A percentile compares a stretch with the other conserved stretches of the same genome.
Conservation (phyloP, 352 stramenopile species). For the Pythium aphanidermatum region DNA sequence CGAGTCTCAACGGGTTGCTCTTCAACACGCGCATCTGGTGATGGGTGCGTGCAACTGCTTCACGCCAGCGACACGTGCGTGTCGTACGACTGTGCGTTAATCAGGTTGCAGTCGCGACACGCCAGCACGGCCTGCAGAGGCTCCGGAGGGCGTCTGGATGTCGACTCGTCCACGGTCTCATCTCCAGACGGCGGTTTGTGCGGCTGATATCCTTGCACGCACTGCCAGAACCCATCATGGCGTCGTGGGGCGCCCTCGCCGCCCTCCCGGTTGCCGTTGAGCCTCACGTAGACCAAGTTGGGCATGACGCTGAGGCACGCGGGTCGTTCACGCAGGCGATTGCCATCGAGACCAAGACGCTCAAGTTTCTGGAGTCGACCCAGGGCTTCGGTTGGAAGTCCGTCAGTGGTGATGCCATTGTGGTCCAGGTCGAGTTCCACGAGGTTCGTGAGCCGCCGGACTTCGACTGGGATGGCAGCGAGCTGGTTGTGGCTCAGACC, state of each 20-base stretch:
- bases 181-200: not conserved
- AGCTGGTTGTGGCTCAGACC: slow-evolving; percentile 57
- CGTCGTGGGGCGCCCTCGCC: not conserved
- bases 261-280: slow-evolving; percentile 37
- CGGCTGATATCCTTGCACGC: too few species aligned
- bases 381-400: slow-evolving; percentile 40
- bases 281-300: slow-evolving; percentile 32
- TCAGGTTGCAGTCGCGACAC: slow-evolving; percentile 19
- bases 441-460: slow-evolving; percentile 51
- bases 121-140: slow-evolving; percentile 10
- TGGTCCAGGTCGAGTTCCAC: slow-evolving; percentile 62
- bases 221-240: not conserved
- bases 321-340: slow-evolving; percentile 25
- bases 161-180: slow-evolving; percentile 20
- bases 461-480: slow-evolving; percentile 28
- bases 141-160: not conserved
- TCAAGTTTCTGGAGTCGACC: slow-evolving; percentile 35
- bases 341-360: slow-evolving; percentile 57
- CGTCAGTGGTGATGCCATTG: slow-evolving; percentile 34
- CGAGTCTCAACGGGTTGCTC: too few species aligned
- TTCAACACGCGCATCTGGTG: too few species aligned
- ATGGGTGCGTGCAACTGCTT: too few species aligned
- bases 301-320: slow-evolving; percentile 27
- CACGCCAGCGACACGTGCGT: too few species aligned
- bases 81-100: slow-evolving; percentile 21